Conservation (phyloP, 768 basidiomycete species). For the Rhizopogon roseolus region DNA sequence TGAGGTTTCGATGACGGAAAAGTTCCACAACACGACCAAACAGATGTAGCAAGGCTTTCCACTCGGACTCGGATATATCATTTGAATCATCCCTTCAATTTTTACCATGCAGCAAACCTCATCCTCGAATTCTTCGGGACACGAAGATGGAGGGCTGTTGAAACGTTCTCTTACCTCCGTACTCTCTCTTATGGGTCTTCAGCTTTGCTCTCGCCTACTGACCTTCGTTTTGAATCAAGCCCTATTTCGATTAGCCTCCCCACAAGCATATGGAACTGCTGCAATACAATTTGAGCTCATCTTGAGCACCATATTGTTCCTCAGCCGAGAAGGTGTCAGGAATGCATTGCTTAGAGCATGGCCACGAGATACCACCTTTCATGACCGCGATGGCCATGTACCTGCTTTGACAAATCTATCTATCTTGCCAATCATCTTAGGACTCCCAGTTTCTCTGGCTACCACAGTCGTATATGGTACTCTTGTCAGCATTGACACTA, state of each 20-base stretch:
- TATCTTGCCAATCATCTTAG: slow-evolving; percentile 63
- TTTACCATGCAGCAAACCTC: not conserved
- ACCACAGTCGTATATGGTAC: slow-evolving; percentile 50
- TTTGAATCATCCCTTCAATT: too few relatives aligned
- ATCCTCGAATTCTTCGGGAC: not conserved
- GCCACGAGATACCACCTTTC: slow-evolving; percentile 11
- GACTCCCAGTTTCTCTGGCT: slow-evolving; percentile 56
- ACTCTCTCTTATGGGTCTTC: slow-evolving; percentile 76
- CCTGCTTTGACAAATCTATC: slow-evolving; percentile 40
- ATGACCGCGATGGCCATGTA: not conserved
- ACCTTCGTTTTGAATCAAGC: slow-evolving; percentile 91
- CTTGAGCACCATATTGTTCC: slow-evolving; percentile 84
- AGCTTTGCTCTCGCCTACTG: slow-evolving; percentile 76
- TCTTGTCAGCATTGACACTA: slow-evolving; percentile 49
- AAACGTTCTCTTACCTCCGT: slow-evolving; percentile 35
- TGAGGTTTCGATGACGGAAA: not conserved
- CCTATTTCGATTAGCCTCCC: slow-evolving; percentile 77
- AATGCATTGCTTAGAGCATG: slow-evolving; percentile 73
- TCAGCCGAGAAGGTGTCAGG: slow-evolving; percentile 90
- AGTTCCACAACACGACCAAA: not conserved
- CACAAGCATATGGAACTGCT: slow-evolving; percentile 83
- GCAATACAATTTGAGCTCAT: slow-evolving; percentile 93
- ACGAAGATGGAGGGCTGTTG: slow-evolving; percentile 15
- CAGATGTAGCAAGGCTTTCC: too few relatives aligned
- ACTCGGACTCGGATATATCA: too few relatives aligned